Base-by-base conservation (phyloP, 2,329 filamentous ascomycete genomes). In the Neofusicoccum umdonicola region DNA sequence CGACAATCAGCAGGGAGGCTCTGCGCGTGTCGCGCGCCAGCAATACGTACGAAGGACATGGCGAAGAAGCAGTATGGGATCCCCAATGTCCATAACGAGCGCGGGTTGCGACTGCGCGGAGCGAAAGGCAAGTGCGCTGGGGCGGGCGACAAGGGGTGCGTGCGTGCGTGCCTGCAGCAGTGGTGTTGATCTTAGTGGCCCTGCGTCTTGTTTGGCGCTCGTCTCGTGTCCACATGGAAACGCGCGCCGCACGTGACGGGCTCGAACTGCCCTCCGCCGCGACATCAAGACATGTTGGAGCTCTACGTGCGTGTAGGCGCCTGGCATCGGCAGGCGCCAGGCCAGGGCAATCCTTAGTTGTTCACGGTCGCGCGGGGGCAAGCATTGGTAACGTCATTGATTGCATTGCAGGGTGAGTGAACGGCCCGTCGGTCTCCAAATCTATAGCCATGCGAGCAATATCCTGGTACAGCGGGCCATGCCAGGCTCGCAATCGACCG, bases 41-140 rank as follows among this genome's bases (percentile, higher is more conserved):
- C 31, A 17, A 44, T 52, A 65, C 63, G 37, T 65, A 65, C 63
- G 56, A 48, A 52, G 45, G 54, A 44, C 54, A 61, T 65, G 37
- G 27, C 52, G 63, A 8, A 58, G 37, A 35, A 51, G 47, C 31
- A 60, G 56, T 47, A 13, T 27, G 45, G 27, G 41, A 47, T 13
- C 27, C n/a, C 42, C 41, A 34, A 22, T 50, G 35, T 50, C 58
- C 58, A 62, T 62, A 19, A 34, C 45, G 45, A 51, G 12, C 44
- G 58, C 58, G 58, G 50, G 17, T 34, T 60, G 56, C 56, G 56
- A 47, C 19, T 35, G 41, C 42, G 56, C 45, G 58, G 61, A 19
- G 61, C 61, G 51, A 13, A 44, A 27, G 27, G 50, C 11, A 56
- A 42, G 52, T 57, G 56, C 56, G 56, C 56, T 35, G n/a, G 56